Evolutionary conservation across 164 flowering plant species (phyloP).

Genomic region (Vitis riparia): DNA sequence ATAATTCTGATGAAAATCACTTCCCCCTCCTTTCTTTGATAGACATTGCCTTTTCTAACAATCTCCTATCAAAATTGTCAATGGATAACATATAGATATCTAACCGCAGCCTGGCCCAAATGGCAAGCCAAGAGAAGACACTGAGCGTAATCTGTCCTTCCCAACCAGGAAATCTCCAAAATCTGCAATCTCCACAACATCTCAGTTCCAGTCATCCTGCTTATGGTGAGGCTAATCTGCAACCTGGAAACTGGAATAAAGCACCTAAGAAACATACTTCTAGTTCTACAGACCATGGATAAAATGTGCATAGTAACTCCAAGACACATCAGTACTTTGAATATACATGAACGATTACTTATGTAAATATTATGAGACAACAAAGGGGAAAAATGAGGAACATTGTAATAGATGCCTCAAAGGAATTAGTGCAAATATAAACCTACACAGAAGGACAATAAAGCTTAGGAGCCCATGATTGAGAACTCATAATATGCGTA

Average conservation of each 20-base stretch:
- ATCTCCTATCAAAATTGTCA: not conserved
- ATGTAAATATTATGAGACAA: not conserved
- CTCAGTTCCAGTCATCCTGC: slow-evolving; percentile 28
- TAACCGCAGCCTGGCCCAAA: slow-evolving; percentile 7
- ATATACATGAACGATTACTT: not conserved
- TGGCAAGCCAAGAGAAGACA: slow-evolving; percentile 4
- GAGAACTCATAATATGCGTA: not conserved
- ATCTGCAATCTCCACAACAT: slow-evolving; percentile 14
- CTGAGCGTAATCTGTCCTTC: slow-evolving; percentile 1
- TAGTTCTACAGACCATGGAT: slow-evolving; percentile 8
- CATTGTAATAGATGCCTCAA: not conserved
- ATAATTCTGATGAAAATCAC: not conserved
- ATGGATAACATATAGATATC: not conserved
- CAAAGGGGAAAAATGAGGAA: not conserved
- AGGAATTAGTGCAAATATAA: not conserved
- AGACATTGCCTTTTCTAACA: slow-evolving; percentile 1
- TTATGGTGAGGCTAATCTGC: slow-evolving; percentile 26
- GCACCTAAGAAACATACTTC: slow-evolving; percentile 22
- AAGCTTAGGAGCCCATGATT: not conserved
- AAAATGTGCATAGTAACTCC: not conserved
- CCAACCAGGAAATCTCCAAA: slow-evolving; percentile 1
- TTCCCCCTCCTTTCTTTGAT: not conserved
- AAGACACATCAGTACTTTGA: not conserved
- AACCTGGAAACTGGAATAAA: slow-evolving; percentile 29
- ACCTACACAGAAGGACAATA: not conserved